These are phyloP conservation scores for Candida caryicola DNA, from an alignment of 805 yeast genomes.

Conservation along the genomic window DNA sequence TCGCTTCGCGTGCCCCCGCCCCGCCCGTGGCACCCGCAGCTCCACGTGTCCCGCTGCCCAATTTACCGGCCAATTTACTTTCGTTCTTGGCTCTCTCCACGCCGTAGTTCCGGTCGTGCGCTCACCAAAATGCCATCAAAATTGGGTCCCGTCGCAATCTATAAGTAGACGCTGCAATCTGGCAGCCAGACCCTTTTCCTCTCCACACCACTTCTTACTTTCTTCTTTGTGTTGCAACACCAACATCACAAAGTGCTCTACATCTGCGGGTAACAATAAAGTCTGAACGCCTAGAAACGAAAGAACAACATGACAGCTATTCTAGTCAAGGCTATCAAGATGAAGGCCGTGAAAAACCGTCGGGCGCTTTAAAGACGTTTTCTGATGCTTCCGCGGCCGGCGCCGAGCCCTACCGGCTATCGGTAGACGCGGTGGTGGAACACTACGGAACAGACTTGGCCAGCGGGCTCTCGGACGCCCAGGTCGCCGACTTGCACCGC, in stretches of 20 bases:
- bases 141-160: no score
- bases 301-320: conserved; percentile 9
- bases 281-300: conserved; percentile 2
- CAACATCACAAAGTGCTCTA: neutral
- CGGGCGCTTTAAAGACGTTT: conserved; percentile 7
- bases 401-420: conserved; percentile 16
- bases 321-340: conserved; percentile 14
- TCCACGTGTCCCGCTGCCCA: no score
- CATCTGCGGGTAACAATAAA: conserved; percentile 3
- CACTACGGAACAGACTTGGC: conserved; percentile 13
- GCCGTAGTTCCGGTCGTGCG: no score
- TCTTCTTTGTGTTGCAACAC: neutral
- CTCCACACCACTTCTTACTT: no score
- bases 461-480: conserved; percentile 13
- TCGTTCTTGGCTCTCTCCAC: no score
- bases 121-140: no score
- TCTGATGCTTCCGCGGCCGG: no score
- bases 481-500: conserved; percentile 1
- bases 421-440: conserved; percentile 16
- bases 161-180: no score
- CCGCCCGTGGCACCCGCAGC: no score
- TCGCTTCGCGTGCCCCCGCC: no score
- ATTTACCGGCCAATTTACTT: no score
- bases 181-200: no score
- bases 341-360: conserved; percentile 17